These are phyloP conservation scores for Eucalyptus tenuipes DNA, from an alignment of 345 rosid genomes.

Conservation along the genomic window DNA sequence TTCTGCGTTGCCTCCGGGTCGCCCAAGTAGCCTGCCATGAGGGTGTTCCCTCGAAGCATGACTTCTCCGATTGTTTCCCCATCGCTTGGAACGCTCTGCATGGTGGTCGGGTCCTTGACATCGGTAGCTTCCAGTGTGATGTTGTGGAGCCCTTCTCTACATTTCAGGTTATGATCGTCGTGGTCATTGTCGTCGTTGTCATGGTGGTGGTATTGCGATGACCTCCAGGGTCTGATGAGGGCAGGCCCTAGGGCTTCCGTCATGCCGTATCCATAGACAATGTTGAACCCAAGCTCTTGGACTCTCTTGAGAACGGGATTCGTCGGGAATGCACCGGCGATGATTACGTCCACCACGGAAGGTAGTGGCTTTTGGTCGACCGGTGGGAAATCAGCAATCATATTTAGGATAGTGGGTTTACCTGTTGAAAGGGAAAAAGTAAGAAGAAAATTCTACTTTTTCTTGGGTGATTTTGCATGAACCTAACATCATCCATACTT, in stretches of 20 bases:
- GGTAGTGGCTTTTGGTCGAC: neutral
- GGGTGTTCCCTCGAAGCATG: constrained; percentile 30
- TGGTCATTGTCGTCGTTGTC: neutral
- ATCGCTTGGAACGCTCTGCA: constrained; percentile 33
- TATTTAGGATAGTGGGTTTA: constrained; percentile 22
- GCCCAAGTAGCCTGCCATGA: constrained; percentile 53
- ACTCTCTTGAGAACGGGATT: constrained; percentile 5
- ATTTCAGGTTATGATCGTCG: neutral
- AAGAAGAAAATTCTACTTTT: neutral
- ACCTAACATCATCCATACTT: neutral
- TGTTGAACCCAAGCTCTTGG: constrained; percentile 27
- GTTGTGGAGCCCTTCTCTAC: constrained; percentile 13
- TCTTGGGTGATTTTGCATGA: neutral
- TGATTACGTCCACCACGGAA: constrained; percentile 6
- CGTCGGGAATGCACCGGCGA: constrained; percentile 26
- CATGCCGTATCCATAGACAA: constrained; percentile 42
- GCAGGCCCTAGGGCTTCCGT: constrained; percentile 45
- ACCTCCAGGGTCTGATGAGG: constrained; percentile 17
- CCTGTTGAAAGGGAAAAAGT: neutral
- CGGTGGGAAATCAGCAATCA: constrained; percentile 4
- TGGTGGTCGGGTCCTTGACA: constrained; percentile 40
- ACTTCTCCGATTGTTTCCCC: constrained; percentile 53
- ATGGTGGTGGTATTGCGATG: neutral
- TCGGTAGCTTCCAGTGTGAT: constrained; percentile 24
- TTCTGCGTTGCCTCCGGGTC: constrained; percentile 25